Percentiles rank a stretch among this genome's conserved stretches.
Conservation (phyloP, 305 asterid species). For the Solanum hybrid region DNA sequence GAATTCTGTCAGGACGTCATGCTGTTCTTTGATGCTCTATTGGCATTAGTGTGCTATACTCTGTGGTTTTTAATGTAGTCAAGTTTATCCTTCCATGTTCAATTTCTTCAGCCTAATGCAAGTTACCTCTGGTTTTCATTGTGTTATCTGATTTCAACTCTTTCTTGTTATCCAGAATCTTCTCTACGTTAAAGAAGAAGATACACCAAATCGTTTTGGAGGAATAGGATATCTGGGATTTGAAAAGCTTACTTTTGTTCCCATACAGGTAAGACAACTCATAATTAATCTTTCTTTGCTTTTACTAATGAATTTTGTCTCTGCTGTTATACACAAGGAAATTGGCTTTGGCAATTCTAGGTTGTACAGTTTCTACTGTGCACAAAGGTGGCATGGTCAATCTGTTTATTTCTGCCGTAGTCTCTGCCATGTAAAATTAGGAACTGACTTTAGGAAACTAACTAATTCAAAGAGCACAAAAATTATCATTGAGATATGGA, state of each 20-base stretch:
- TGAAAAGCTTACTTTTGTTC: constrained; percentile 88
- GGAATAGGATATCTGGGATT: constrained; percentile 83
- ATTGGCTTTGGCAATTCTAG: not conserved
- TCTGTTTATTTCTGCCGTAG: not conserved
- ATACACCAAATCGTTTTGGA: constrained; percentile 85
- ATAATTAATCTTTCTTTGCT: not conserved
- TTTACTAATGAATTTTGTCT: not conserved
- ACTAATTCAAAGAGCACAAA: not conserved
- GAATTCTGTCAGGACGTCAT: not conserved
- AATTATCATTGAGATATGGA: not conserved
- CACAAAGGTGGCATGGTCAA: not conserved
- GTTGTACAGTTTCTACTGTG: not conserved
- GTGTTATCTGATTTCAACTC: constrained; percentile 4
- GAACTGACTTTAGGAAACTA: not conserved
- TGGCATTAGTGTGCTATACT: not conserved
- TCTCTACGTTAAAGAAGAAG: constrained; percentile 60
- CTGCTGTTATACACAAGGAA: not conserved
- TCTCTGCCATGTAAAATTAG: not conserved
- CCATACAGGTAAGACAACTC: constrained; percentile 66
- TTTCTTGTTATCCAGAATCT: constrained; percentile 62
- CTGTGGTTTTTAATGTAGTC: not conserved
- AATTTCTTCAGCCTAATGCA: not conserved
- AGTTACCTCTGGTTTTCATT: constrained; percentile 13
- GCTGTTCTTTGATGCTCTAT: not conserved
- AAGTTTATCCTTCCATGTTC: not conserved